Evolutionary conservation across 495 filamentous ascomycete species (phyloP).

Genomic region (Lasiosphaeriaceae sp.): DNA sequence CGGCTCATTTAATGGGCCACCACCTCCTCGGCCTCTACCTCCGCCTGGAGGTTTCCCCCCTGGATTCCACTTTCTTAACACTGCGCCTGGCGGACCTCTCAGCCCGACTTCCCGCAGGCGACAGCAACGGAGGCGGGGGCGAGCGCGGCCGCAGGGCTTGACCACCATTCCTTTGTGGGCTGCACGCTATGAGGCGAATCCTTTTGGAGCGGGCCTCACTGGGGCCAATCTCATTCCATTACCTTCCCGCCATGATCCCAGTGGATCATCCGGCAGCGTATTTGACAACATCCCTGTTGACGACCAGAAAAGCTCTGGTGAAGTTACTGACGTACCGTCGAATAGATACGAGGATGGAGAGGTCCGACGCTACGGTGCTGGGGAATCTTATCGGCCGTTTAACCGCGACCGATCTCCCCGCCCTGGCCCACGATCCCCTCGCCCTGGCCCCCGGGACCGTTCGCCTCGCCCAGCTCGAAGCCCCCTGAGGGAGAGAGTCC

Average conservation of each 20-base stretch:
- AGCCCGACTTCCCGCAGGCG: too few species aligned
- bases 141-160: neutral
- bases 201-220: too few species aligned
- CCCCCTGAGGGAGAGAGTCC: conserved; percentile 35
- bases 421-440: conserved; percentile 1
- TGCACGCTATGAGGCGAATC: too few species aligned
- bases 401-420: conserved; percentile 45
- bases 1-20: neutral
- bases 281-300: neutral
- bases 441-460: conserved; percentile 10
- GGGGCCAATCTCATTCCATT: neutral
- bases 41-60: too few species aligned
- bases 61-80: too few species aligned
- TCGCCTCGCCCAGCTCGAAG: conserved; percentile 42
- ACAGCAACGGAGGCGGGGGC: neutral
- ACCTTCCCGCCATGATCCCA: neutral
- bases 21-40: too few species aligned
- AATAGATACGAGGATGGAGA: conserved; percentile 53
- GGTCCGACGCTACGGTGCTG: conserved; percentile 52
- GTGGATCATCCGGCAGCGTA: neutral
- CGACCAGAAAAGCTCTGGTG: neutral
- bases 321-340: conserved; percentile 7
- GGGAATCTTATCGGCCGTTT: conserved; percentile 52
- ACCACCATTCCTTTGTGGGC: too few species aligned
- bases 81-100: too few species aligned